Percentiles rank a stretch among this genome's conserved stretches.
Conservation (phyloP, 257 asterid species). For the Coffea canephora region DNA sequence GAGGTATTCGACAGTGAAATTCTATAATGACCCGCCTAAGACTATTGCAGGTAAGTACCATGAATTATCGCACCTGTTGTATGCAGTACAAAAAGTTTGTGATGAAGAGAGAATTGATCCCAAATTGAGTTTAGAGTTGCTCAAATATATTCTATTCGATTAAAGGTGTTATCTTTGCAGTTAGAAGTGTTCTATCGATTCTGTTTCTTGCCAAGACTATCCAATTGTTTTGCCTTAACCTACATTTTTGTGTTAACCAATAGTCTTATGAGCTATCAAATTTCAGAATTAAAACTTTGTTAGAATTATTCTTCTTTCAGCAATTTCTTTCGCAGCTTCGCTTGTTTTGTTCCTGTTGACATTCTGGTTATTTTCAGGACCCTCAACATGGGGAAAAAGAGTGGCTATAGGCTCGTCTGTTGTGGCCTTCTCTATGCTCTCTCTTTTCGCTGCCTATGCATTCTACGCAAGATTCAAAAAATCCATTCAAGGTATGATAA, state of each 20-base stretch:
- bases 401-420: conserved; percentile 55
- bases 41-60: conserved; percentile 42
- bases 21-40: conserved; percentile 39
- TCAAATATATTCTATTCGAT: neutral
- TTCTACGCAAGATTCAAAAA: conserved; percentile 37
- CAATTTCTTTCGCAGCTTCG: neutral
- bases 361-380: conserved; percentile 30
- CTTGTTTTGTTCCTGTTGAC: neutral
- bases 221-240: no score
- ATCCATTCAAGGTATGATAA: conserved; percentile 53
- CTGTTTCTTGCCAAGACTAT: no score
- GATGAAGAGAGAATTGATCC: neutral
- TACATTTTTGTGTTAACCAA: no score
- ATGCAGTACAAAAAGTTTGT: neutral
- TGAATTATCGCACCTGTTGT: neutral
- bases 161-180: no score
- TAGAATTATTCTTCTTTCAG: no score
- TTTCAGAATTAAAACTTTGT: no score
- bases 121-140: neutral
- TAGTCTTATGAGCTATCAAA: no score
- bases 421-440: conserved; percentile 62
- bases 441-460: conserved; percentile 49
- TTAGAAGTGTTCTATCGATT: no score
- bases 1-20: conserved; percentile 71
- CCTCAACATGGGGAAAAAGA: conserved; percentile 39